Evolutionary conservation across 345 rosid genomes (phyloP), one percentile per base, ranked within the genome.

Genomic region (Hypericum androsaemum): DNA sequence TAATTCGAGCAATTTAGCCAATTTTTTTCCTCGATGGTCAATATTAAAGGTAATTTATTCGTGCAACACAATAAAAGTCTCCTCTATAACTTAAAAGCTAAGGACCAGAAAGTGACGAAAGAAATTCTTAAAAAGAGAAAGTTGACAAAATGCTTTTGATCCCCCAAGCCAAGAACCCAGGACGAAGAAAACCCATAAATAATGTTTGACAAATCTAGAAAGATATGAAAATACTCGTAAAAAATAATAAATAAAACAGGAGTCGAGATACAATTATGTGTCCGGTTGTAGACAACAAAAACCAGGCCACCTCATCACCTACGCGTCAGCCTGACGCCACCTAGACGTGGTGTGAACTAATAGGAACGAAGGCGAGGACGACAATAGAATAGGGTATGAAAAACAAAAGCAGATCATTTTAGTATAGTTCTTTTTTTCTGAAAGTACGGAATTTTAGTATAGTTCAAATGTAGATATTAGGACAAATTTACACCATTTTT

Each of bases 301-400:
- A 62, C 63, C 63, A 72, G 39, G 39, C 60, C 73, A 78, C 65
- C 61, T 61, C 58, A 57, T 9, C 62, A 39, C 57, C 28, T 43
- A n/a, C 11, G 22, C 80, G 86, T 74, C 54, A 74, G 75, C 73
- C 60, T 77, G 97, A 84, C 84, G 78, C 60, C 76, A 63, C 45
- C 61, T 49, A 49, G 43, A 72, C 94, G 86, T 71, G 76, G 70
- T 72, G 69, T 59, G 74, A 68, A 68, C 70, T 38, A 46, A 60
- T 57, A 70, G 61, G 57, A 44, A 54, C 3, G 53, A 49, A 56
- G 22, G 0, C 7, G 43, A 53, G 48, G 48, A 58, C 10, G 10
- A 32, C 2, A 49, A 44, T 45, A 32, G 37, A 41, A 44, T 37
- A 70, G 36, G 55, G 43, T 48, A 54, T 53, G 39, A 45, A 32